phyloP scores from a whole-genome alignment of 495 filamentous ascomycete genomes.

The Aspergillus sparsus region DNA sequence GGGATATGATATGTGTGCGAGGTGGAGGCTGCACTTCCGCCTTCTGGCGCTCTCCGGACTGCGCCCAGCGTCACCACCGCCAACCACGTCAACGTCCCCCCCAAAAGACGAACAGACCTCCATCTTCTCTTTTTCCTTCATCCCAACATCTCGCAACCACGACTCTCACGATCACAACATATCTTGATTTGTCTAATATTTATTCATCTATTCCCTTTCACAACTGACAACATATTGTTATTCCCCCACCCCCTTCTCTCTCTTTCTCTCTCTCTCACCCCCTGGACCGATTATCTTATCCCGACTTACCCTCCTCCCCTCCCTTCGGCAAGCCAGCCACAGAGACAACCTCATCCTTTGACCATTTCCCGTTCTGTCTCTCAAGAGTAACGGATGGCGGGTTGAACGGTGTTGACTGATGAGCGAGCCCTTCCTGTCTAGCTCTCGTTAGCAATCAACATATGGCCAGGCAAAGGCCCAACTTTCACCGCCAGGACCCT shows the following conservation, averaged over 20 bases:
- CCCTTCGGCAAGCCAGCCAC: conserved; percentile 21
- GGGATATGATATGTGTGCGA: background rate
- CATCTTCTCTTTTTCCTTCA: conserved; percentile 14
- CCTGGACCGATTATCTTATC: background rate
- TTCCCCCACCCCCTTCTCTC: conserved; percentile 1
- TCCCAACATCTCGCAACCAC: conserved; percentile 10
- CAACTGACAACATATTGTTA: conserved; percentile 10
- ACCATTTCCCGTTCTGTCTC: conserved; percentile 26
- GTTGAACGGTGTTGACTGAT: conserved; percentile 43
- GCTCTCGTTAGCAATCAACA: conserved; percentile 45
- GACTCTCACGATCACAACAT: conserved; percentile 11
- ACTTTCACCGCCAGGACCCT: conserved; percentile 51
- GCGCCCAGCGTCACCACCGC: conserved; percentile 35
- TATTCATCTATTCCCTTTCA: conserved; percentile 6
- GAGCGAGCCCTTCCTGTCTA: conserved; percentile 37
- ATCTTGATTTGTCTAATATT: conserved; percentile 11
- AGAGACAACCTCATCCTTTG: conserved; percentile 24
- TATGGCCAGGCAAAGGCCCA: conserved; percentile 55
- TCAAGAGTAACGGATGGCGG: conserved; percentile 51
- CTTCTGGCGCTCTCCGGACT: conserved; percentile 43
- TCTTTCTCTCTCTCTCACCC: background rate
- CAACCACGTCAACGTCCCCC: conserved; percentile 34
- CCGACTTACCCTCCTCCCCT: conserved; percentile 11
- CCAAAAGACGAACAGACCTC: conserved; percentile 14
- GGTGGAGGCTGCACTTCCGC: conserved; percentile 37